Evolutionary conservation across 768 basidiomycete species (phyloP).

Genomic region (Aureoboletus auriporus): DNA sequence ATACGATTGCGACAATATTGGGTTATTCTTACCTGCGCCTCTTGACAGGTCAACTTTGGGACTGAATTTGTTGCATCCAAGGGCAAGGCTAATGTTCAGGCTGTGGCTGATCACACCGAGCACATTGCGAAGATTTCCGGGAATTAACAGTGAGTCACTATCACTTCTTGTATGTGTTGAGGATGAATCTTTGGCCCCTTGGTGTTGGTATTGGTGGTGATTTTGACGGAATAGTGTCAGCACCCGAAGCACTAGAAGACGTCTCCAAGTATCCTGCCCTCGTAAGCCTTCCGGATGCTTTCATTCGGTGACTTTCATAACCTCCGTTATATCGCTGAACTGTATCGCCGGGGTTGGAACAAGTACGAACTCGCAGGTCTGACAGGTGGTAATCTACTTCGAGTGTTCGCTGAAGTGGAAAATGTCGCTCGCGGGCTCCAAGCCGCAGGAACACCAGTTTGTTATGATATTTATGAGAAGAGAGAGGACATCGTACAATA

Average conservation of each 20-base stretch:
- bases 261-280: constrained; percentile 85
- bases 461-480: too few relatives aligned
- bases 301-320: not conserved
- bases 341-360: constrained; percentile 84
- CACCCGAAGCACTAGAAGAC: constrained; percentile 80
- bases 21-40: not conserved
- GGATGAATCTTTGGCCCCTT: not conserved
- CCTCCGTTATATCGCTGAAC: constrained; percentile 71
- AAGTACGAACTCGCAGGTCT: constrained; percentile 77
- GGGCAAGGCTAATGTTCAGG: constrained; percentile 59
- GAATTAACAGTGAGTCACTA: constrained; percentile 55
- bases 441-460: constrained; percentile 47
- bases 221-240: constrained; percentile 66
- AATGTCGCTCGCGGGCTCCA: constrained; percentile 58
- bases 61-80: constrained; percentile 60
- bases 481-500: too few relatives aligned
- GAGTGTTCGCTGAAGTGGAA: constrained; percentile 77
- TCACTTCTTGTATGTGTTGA: not conserved
- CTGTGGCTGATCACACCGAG: constrained; percentile 84
- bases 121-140: constrained; percentile 77
- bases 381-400: constrained; percentile 79
- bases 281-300: constrained; percentile 35
- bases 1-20: not conserved
- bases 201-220: constrained; percentile 48
- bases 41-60: constrained; percentile 71